Conservation (phyloP, 139 green algal species). For the Yamagishiella unicocca region DNA sequence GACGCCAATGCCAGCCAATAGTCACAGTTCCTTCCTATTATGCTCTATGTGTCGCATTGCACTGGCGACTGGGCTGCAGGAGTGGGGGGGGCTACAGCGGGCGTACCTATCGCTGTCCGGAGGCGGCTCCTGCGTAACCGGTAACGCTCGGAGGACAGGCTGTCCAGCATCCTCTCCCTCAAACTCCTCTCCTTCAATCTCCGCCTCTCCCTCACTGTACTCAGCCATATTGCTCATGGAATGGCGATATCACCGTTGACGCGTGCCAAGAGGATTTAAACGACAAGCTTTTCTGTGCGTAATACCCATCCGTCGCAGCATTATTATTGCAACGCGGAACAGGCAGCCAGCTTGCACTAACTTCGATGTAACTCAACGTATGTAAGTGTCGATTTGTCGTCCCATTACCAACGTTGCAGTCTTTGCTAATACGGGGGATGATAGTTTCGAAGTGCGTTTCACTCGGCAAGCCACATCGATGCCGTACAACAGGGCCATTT, state of each 20-base stretch:
- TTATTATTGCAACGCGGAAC: background rate
- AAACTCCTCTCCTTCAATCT: conserved; percentile 38
- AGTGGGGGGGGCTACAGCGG: background rate
- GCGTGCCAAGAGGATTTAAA: background rate
- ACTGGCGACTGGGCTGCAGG: too few relatives aligned
- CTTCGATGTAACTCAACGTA: too few relatives aligned
- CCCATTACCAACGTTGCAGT: too few relatives aligned
- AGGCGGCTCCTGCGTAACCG: conserved; percentile 19
- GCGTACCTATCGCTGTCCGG: conserved; percentile 1
- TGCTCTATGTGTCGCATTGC: too few relatives aligned
- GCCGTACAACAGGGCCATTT: too few relatives aligned
- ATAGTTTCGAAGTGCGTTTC: too few relatives aligned
- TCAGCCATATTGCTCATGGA: background rate
- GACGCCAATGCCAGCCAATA: background rate
- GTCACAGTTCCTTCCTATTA: too few relatives aligned
- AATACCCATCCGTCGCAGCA: background rate
- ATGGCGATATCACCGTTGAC: conserved; percentile 7
- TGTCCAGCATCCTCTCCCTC: conserved; percentile 9
- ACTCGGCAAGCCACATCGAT: too few relatives aligned
- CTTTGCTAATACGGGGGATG: too few relatives aligned
- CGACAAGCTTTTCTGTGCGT: background rate
- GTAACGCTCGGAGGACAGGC: background rate
- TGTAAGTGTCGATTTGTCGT: too few relatives aligned
- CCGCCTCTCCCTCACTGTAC: conserved; percentile 18
- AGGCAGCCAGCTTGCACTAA: too few relatives aligned